Base-by-base conservation (phyloP, 352 stramenopile genomes). In the Globisporangium mamillatum region DNA sequence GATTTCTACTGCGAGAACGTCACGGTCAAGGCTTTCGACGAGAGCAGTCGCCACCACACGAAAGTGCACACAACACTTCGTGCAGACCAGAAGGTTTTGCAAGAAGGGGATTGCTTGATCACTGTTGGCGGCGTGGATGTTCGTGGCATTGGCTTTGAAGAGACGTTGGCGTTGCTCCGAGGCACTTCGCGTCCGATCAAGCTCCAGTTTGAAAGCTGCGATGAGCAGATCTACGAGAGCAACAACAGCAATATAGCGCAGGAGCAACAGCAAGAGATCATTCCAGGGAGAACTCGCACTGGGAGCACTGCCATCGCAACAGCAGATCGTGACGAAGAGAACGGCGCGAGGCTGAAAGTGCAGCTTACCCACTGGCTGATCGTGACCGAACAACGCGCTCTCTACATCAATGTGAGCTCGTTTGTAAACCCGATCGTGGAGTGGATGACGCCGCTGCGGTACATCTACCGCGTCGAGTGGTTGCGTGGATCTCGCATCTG, bases 1-100 rank as follows among this genome's bases (percentile, higher is more conserved):
- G 89, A 96, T 52, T 96, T 96, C 54, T 96, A 96, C 72, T 92
- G 86, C 63, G 83, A 95, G 63, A 93, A 94, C 54, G 86, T 95
- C 64, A 93, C 82, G 20, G 88, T 95, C 68, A 95, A 94, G 71
- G 68, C 76, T 2, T 91, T 94, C 62, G 80, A 92, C 14, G 78
- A 91, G 27, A 70, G 60, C 1, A 64, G 63, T 32, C 74, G 74
- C 0, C 77, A 77, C 1, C 82, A 92, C 41, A 82, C 80, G 5
- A 90, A 83, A 25, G 70, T 93, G 58, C 78, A 82, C 52, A 92
- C 86, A 8, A 76, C 71, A 9, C 68, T 93, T n/a, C 70, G 69
- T 2, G 53, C 77, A 16, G 81, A 80, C 22, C 84, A 92, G 36
- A 72, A 84, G 24, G 74, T 94, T 3, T 66, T 96, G 9, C 86